Base-by-base conservation (phyloP, 306 rosid species). In the Gillenia trifoliata region DNA sequence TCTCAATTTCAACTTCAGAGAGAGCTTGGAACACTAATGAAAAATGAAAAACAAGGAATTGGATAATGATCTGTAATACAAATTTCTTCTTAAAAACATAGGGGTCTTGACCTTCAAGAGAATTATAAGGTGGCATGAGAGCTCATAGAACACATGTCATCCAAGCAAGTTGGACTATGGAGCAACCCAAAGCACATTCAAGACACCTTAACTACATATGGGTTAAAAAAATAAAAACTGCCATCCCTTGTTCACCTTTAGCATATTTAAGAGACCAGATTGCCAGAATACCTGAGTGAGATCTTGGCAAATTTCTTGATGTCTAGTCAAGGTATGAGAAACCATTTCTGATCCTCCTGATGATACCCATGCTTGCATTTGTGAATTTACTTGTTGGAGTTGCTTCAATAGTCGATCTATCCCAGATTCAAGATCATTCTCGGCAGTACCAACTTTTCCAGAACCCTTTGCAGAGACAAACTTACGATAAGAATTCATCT, bases 311-410 rank as follows among this genome's bases (percentile, higher is more conserved):
- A 95, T 92, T 80, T 92, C 99, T 80, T 95, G 99, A 86, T 95
- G 99, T 77, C 99, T 89, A 68, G 92, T 95, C 83, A 95, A 84
- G 54, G 99, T 92, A 77, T 92, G 98, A 86, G 99, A 92, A 80
- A 95, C 99, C 97, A 95, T 90, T 84, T 95, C 99, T 15, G 97
- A 85, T 59, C 98, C 99, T 76, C 92, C 99, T 26, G 99, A 78
- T 65, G 99, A 90, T 41, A 92, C 99, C 99, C 92, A 95, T 65
- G 96, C 91, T 73, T 92, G 98, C 99, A 95, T 95, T 83, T 92
- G 99, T n/a, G 86, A 79, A 82, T 95, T 95, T 76, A 92, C 93
- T 86, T 87, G 99, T 82, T 95, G 97, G 52, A 95, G 97, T 83
- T 95, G 96, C 77, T 89, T 92, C 56, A 92, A 71, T 72, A 92